These are phyloP conservation scores for Penicillium nucicola DNA, from an alignment of 495 filamentous ascomycete species.

Conservation along the genomic window DNA sequence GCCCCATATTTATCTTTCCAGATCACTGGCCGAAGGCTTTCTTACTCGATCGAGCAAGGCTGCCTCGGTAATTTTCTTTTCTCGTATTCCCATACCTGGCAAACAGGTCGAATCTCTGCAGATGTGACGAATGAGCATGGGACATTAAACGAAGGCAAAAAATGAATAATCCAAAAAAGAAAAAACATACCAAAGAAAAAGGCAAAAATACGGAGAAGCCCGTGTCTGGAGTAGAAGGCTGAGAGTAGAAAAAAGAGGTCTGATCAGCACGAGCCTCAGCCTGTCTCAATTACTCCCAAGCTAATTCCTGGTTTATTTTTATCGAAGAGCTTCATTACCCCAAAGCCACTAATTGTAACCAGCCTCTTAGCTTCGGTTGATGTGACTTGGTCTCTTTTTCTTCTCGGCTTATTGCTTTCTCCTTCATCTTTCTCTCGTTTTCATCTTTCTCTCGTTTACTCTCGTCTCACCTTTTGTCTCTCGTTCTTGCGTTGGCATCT, in stretches of 20 bases:
- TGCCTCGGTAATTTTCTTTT: not conserved
- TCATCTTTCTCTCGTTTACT: not conserved
- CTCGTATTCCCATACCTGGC: no score
- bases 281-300: not conserved
- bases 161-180: not conserved
- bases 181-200: no score
- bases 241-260: not conserved
- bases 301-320: slow-evolving; percentile 4
- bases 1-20: not conserved
- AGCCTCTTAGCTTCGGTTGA: slow-evolving; percentile 1
- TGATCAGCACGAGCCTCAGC: slow-evolving; percentile 1
- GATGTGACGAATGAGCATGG: no score
- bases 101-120: no score
- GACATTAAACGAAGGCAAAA: not conserved
- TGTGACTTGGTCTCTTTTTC: not conserved
- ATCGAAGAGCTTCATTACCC: slow-evolving; percentile 3
- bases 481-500: not conserved
- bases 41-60: not conserved
- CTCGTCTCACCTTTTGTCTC: not conserved
- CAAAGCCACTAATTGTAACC: not conserved
- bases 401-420: not conserved
- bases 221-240: not conserved
- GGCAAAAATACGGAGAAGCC: not conserved
- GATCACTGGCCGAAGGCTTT: not conserved
- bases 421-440: not conserved